Conservation (phyloP, 495 filamentous ascomycete genomes). For the Aspergillus haitiensis region DNA sequence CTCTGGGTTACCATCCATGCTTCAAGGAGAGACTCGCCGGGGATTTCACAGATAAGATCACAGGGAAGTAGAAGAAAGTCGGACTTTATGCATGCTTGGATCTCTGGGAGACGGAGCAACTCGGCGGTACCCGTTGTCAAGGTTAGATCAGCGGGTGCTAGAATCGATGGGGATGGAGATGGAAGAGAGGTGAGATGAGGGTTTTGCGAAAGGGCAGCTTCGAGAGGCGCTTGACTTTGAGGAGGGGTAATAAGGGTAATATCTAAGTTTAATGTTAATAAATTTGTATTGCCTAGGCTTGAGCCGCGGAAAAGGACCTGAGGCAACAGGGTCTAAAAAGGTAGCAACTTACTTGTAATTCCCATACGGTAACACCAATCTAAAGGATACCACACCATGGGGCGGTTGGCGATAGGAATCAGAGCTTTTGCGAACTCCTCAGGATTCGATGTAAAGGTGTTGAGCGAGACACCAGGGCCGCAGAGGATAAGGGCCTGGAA, state of each 20-base stretch:
- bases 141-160: conserved; percentile 70
- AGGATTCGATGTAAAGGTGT: conserved; percentile 86
- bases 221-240: conserved; percentile 66
- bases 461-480: conserved; percentile 84
- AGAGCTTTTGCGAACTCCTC: conserved; percentile 90
- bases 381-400: conserved; percentile 93
- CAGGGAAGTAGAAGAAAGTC: conserved; percentile 93
- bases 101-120: conserved; percentile 77
- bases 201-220: conserved; percentile 78
- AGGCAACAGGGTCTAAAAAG: not conserved
- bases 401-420: conserved; percentile 87
- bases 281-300: not conserved
- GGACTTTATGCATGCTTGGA: conserved; percentile 66
- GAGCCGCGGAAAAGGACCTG: too few species aligned
- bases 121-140: conserved; percentile 85
- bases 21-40: conserved; percentile 75
- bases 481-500: conserved; percentile 94
- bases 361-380: conserved; percentile 88
- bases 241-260: conserved; percentile 84
- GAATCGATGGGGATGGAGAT: conserved; percentile 67
- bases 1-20: conserved; percentile 88
- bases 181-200: conserved; percentile 82
- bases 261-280: conserved; percentile 46
- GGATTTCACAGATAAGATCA: conserved; percentile 89
- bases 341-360: conserved; percentile 62